Base-by-base conservation (phyloP, 108 stramenopile genomes). In the Skeletonema tropicum region DNA sequence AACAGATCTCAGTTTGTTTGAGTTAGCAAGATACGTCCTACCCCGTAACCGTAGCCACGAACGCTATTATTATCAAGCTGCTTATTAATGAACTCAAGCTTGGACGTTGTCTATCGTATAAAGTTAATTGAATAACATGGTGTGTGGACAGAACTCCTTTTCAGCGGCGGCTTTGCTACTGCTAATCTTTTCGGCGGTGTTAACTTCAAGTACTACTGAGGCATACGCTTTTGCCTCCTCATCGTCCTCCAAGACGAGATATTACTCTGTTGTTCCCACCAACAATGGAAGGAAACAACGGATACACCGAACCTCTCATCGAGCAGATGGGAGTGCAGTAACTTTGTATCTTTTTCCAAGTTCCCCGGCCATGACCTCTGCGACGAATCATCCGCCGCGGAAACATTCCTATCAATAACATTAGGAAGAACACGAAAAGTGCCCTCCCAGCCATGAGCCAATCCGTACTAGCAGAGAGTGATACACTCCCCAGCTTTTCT, bases 401-500 rank as follows among this genome's bases (percentile, higher is more conserved):
- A 45, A 45, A 45, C 42, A n/a, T n/a, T n/a, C 42, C 42, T 9
- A 39, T 39, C 38, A 39, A 35, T 12, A 21, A 17, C 52, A n/a
- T 23, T 55, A 25, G 52, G 52, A 55, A 55, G 7, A 5, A n/a
- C 0, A 25, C 52, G 8, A 39, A 12, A 39, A 55, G 52, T 55
- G 52, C 52, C 52, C 68, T 76, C 38, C 75, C 68, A 0, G 75
- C 75, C 32, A 78, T 78, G 77, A 73, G 72, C 41, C 67, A 69
- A 57, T 89, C 88, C 3, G 87, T 89, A 10, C 57, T 92, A 42
- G 83, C 86, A n/a, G 52, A 57, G 9, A 87, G 81, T 42, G 85
- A 88, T 66, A 87, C 85, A n/a, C 80, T 89, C 11, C 88, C 90
- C 9, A 78, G 68, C 29, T 88, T 90, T 42, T 79, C 73, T 1